Evolutionary conservation across 192 early-diverging fungal species (phyloP).

Genomic region (Cetraspora pellucida): DNA sequence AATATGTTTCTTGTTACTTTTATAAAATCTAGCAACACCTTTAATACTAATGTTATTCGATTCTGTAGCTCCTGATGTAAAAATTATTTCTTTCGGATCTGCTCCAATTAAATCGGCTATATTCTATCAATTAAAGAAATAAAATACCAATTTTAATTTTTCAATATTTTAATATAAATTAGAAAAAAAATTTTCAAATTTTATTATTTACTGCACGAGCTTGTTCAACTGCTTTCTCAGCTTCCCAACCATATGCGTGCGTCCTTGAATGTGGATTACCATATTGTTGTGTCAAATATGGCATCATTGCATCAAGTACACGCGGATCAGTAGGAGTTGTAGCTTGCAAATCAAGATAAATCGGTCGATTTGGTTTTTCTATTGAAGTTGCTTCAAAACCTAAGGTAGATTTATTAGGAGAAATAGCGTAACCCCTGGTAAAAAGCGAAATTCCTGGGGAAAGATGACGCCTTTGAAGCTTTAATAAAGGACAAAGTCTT

Average conservation of each 20-base stretch:
- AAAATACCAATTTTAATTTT: not conserved
- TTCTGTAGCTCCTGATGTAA: constrained; percentile 96
- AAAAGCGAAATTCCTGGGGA: too few relatives aligned
- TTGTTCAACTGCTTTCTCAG: constrained; percentile 84
- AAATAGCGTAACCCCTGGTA: not conserved
- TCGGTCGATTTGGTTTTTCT: constrained; percentile 60
- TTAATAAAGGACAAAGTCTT: too few relatives aligned
- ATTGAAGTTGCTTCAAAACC: constrained; percentile 53
- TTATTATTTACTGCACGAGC: constrained; percentile 70
- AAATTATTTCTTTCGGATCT: constrained; percentile 95
- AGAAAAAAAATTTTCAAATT: not conserved
- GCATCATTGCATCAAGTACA: constrained; percentile 92
- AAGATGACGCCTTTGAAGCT: too few relatives aligned
- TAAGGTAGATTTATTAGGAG: constrained; percentile 45
- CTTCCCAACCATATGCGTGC: constrained; percentile 97
- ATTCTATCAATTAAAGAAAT: constrained; percentile 53
- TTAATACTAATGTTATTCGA: constrained; percentile 95
- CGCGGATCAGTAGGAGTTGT: constrained; percentile 92
- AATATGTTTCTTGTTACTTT: constrained; percentile 90
- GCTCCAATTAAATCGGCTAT: constrained; percentile 87
- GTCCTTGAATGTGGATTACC: constrained; percentile 98
- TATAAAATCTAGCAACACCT: constrained; percentile 95
- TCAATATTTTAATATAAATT: not conserved
- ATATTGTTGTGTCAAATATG: constrained; percentile 86
- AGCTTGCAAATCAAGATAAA: constrained; percentile 95